Evolutionary conservation across 352 stramenopile genomes (phyloP).

Genomic region (Peronosclerospora sorghi): DNA sequence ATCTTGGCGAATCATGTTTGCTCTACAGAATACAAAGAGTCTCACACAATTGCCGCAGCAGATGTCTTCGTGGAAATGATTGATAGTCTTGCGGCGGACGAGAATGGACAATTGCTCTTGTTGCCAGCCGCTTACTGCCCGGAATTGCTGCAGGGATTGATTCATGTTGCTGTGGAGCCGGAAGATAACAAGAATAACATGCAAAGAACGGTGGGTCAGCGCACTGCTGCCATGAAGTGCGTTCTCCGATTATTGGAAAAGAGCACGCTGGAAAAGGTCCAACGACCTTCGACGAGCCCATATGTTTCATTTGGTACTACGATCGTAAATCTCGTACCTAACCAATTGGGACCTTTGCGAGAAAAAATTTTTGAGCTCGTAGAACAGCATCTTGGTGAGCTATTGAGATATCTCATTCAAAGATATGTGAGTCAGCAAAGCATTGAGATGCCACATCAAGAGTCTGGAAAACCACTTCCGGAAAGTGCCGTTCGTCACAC

Average conservation of each 20-base stretch:
- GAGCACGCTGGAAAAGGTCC: constrained; percentile 61
- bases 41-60: constrained; percentile 66
- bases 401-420: too few species aligned
- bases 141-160: constrained; percentile 77
- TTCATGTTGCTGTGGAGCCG: constrained; percentile 39
- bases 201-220: constrained; percentile 40
- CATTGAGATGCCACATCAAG: constrained; percentile 55
- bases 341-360: constrained; percentile 45
- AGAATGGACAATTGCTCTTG: constrained; percentile 82
- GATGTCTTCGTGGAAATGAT: constrained; percentile 85
- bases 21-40: constrained; percentile 43
- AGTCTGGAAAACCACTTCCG: constrained; percentile 42
- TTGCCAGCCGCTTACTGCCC: too few species aligned
- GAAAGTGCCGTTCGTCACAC: too few species aligned
- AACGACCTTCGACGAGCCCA: constrained; percentile 63
- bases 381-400: constrained; percentile 51
- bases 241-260: constrained; percentile 70
- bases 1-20: constrained; percentile 76
- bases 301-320: constrained; percentile 81
- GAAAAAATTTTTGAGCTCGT: constrained; percentile 62
- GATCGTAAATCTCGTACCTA: constrained; percentile 77
- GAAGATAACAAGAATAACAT: constrained; percentile 19
- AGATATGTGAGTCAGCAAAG: too few species aligned
- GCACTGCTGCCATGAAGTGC: constrained; percentile 78
- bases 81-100: too few species aligned